Conservation (phyloP, 768 basidiomycete species). For the Boletus reticulatus region DNA sequence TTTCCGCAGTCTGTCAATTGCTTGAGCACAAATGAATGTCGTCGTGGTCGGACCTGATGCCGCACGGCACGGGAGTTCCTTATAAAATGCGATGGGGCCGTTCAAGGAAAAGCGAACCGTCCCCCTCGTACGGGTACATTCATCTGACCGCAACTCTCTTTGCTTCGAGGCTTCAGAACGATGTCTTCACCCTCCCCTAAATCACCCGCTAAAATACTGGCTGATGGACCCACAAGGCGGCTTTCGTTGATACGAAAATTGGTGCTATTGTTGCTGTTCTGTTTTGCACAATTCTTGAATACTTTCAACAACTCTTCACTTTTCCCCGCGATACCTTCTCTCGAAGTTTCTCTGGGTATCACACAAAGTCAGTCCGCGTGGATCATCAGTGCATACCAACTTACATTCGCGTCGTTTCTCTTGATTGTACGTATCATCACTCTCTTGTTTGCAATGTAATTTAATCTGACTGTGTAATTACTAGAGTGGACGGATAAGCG, state of each 20-base stretch:
- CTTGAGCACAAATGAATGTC: background rate
- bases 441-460: constrained; percentile 1
- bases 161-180: background rate
- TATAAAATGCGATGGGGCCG: background rate
- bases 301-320: constrained; percentile 43
- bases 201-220: background rate
- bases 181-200: constrained; percentile 6
- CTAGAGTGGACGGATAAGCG: constrained; percentile 29
- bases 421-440: constrained; percentile 16
- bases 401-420: constrained; percentile 46
- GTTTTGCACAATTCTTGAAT: constrained; percentile 44
- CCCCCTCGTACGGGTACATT: background rate
- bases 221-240: background rate
- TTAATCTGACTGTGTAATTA: background rate
- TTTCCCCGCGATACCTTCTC: constrained; percentile 38
- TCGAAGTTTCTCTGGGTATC: constrained; percentile 19
- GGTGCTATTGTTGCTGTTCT: constrained; percentile 36
- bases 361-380: constrained; percentile 25
- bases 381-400: constrained; percentile 43
- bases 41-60: too few relatives aligned
- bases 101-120: background rate
- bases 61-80: too few relatives aligned
- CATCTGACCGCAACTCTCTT: background rate
- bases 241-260: constrained; percentile 28
- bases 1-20: too few relatives aligned